phyloP scores from a whole-genome alignment of 1,284 basidiomycete genomes.

The Stereum hirsutum region DNA sequence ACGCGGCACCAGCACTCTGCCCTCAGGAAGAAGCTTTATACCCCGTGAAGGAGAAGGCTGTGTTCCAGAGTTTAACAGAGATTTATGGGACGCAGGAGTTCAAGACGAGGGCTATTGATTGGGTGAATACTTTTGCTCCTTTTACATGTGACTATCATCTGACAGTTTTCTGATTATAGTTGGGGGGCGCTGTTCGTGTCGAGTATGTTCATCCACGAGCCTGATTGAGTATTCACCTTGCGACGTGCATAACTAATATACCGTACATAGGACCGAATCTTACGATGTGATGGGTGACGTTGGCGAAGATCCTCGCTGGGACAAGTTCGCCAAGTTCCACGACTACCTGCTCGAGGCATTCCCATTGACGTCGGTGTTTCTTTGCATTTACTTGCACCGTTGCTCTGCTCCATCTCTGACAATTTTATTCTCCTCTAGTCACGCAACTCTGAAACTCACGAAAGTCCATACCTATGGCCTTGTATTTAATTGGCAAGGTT shows the following conservation, averaged over 20 bases:
- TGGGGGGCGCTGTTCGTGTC: constrained; percentile 38
- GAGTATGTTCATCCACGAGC: constrained; percentile 18
- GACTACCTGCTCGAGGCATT: constrained; percentile 31
- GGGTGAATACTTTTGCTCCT: too few relatives aligned
- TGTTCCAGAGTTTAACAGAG: constrained; percentile 32
- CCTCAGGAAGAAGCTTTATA: constrained; percentile 33
- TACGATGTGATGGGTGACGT: constrained; percentile 32
- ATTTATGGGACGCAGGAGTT: constrained; percentile 34
- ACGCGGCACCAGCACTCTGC: constrained; percentile 21
- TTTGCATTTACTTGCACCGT: constrained; percentile 3
- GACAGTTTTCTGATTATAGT: too few relatives aligned
- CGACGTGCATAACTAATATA: background rate
- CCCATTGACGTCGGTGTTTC: constrained; percentile 26
- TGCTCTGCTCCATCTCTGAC: background rate
- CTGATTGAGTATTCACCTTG: background rate
- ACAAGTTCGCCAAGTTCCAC: constrained; percentile 30
- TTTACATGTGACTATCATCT: too few relatives aligned
- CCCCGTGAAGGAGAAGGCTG: constrained; percentile 29
- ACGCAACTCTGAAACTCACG: background rate
- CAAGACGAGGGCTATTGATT: constrained; percentile 36
- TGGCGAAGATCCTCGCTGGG: constrained; percentile 36
- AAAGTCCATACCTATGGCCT: background rate
- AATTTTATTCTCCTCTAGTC: background rate
- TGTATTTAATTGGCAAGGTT: background rate
- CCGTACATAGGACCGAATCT: constrained; percentile 22